A percentile compares a stretch with the other conserved stretches of the same genome.
phyloP scores from a whole-genome alignment of 805 yeast species.

The Tetrapisispora taiwanensis region DNA sequence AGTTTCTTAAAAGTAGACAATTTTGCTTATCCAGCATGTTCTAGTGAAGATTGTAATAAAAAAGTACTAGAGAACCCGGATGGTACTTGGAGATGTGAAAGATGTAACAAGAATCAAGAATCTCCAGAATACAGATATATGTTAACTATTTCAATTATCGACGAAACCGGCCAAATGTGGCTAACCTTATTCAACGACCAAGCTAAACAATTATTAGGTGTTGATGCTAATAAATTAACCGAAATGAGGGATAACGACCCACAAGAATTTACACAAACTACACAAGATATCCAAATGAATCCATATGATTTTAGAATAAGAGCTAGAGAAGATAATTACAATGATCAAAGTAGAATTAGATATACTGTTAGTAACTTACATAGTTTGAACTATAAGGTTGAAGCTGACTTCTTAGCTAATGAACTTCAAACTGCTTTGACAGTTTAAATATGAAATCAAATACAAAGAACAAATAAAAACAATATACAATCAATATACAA shows the following conservation, averaged over 20 bases:
- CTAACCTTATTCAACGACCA: slow-evolving; percentile 78
- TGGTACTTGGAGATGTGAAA: slow-evolving; percentile 88
- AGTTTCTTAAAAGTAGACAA: slow-evolving; percentile 62
- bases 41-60: slow-evolving; percentile 64
- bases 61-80: slow-evolving; percentile 68
- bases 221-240: slow-evolving; percentile 49
- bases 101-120: slow-evolving; percentile 61
- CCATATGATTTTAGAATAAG: slow-evolving; percentile 68
- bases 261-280: slow-evolving; percentile 34
- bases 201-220: slow-evolving; percentile 58
- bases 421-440: slow-evolving; percentile 24
- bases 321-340: slow-evolving; percentile 76
- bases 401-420: slow-evolving; percentile 45
- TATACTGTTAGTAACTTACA: slow-evolving; percentile 52
- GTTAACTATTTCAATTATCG: slow-evolving; percentile 65
- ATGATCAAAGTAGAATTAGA: slow-evolving; percentile 67
- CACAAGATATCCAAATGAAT: slow-evolving; percentile 47
- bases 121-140: slow-evolving; percentile 75
- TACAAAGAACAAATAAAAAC: too few relatives aligned
- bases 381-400: slow-evolving; percentile 46
- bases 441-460: too few relatives aligned
- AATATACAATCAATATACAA: background rate
- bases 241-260: slow-evolving; percentile 39
- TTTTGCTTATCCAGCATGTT: slow-evolving; percentile 86
- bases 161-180: slow-evolving; percentile 78